Percentiles rank a stretch among this genome's conserved stretches.
phyloP scores from a whole-genome alignment of 148 eudicot species.

The Rhododendron molle region DNA sequence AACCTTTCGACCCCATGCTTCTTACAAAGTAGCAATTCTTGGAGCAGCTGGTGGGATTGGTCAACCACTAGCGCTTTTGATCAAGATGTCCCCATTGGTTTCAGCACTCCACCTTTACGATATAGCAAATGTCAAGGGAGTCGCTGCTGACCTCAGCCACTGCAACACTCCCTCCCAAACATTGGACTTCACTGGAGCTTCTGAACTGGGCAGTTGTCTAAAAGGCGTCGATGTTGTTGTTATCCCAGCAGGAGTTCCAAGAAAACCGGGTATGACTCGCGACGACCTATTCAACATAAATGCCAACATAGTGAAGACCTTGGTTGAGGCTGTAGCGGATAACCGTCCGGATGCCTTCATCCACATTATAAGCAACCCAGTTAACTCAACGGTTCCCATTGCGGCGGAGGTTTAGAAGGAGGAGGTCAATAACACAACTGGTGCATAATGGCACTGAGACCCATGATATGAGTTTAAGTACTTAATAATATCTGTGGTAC shows the following conservation, averaged over 20 bases:
- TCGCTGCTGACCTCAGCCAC: slow-evolving; percentile 93
- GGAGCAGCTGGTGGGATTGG: slow-evolving; percentile 94
- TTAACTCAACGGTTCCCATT: slow-evolving; percentile 87
- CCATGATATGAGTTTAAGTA: neutral
- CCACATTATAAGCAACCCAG: slow-evolving; percentile 91
- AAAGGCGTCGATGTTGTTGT: slow-evolving; percentile 74
- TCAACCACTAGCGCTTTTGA: slow-evolving; percentile 71
- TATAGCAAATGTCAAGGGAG: slow-evolving; percentile 89
- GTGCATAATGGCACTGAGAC: neutral
- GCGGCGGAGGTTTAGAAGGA: slow-evolving; percentile 81
- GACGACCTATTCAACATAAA: slow-evolving; percentile 90
- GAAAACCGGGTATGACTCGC: slow-evolving; percentile 95
- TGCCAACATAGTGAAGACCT: slow-evolving; percentile 69
- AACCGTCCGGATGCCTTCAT: slow-evolving; percentile 85
- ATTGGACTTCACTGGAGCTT: slow-evolving; percentile 61
- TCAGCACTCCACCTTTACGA: slow-evolving; percentile 74
- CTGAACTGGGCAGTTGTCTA: slow-evolving; percentile 54
- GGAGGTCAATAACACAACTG: slow-evolving; percentile 20
- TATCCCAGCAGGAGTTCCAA: slow-evolving; percentile 92
- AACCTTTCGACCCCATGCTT: slow-evolving; percentile 46
- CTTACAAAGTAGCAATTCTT: slow-evolving; percentile 80
- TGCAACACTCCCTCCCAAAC: slow-evolving; percentile 86
- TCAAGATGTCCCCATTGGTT: slow-evolving; percentile 88
- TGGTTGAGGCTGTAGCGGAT: slow-evolving; percentile 85
- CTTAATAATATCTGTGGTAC: neutral